A percentile compares a stretch with the other conserved stretches of the same genome.
phyloP scores from a whole-genome alignment of 495 filamentous ascomycete species.

The Recurvomyces mirabilis region DNA sequence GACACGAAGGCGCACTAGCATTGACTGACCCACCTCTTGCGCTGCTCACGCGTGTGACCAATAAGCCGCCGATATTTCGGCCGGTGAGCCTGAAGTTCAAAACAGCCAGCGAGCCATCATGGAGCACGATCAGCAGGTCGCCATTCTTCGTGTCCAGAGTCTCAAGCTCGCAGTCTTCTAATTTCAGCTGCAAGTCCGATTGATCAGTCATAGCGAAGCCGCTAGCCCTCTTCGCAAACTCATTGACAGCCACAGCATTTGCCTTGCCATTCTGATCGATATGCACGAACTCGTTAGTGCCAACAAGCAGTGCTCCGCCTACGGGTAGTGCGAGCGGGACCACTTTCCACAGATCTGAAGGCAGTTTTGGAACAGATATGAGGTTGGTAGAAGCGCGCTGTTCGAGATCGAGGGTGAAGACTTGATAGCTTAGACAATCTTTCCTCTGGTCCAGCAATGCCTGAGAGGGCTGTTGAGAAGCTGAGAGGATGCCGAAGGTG shows the following conservation, averaged over 20 bases:
- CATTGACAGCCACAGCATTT: conserved; percentile 88
- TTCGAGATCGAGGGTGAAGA: conserved; percentile 89
- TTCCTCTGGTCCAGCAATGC: conserved; percentile 66
- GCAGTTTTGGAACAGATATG: conserved; percentile 69
- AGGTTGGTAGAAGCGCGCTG: conserved; percentile 90
- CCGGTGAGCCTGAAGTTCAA: conserved; percentile 82
- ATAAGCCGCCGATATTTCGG: conserved; percentile 79
- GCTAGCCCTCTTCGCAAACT: conserved; percentile 67
- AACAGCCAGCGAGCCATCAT: conserved; percentile 61
- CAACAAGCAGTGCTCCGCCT: conserved; percentile 78
- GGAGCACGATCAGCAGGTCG: conserved; percentile 74
- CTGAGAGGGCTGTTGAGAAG: conserved; percentile 55
- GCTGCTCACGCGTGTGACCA: conserved; percentile 48
- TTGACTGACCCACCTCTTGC: conserved; percentile 52
- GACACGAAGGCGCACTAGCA: conserved; percentile 54
- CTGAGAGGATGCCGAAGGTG: conserved; percentile 87
- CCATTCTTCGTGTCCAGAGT: conserved; percentile 60
- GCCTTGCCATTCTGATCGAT: conserved; percentile 92
- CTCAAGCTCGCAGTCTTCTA: conserved; percentile 75
- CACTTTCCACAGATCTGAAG: conserved; percentile 80
- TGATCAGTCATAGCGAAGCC: conserved; percentile 76
- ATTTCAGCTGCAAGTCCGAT: conserved; percentile 61
- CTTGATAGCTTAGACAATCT: conserved; percentile 77
- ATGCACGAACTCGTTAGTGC: conserved; percentile 83
- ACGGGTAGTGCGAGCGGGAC: conserved; percentile 75